Percentiles rank a stretch among this genome's conserved stretches.
phyloP scores from a whole-genome alignment of 1,284 basidiomycete species.

The Cryptococcus sp. region DNA sequence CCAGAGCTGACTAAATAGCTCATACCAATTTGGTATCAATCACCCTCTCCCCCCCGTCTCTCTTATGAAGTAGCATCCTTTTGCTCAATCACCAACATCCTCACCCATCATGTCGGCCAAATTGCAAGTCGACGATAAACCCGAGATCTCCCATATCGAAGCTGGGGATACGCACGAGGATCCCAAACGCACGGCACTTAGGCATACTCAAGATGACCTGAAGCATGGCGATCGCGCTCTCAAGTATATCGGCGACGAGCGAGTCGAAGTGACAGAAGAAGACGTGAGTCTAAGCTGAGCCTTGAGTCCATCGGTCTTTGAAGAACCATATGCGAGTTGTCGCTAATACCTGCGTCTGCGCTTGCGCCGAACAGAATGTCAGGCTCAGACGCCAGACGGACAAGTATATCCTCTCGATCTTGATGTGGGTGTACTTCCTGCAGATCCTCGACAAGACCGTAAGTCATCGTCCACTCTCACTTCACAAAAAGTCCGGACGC shows the following conservation, averaged over 20 bases:
- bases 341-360: not conserved
- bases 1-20: no score
- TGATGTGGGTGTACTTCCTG: slow-evolving; percentile 48
- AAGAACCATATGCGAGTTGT: not conserved
- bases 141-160: slow-evolving; percentile 21
- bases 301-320: not conserved
- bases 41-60: not conserved
- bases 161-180: slow-evolving; percentile 13
- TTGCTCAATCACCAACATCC: not conserved
- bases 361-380: slow-evolving; percentile 16
- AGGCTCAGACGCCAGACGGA: slow-evolving; percentile 35
- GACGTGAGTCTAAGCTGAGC: slow-evolving; percentile 22
- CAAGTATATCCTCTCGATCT: slow-evolving; percentile 34
- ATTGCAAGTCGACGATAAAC: slow-evolving; percentile 20
- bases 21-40: no score
- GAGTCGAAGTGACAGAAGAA: slow-evolving; percentile 30
- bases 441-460: slow-evolving; percentile 49
- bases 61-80: not conserved
- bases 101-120: slow-evolving; percentile 8
- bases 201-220: slow-evolving; percentile 13
- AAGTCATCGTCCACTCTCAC: slow-evolving; percentile 8
- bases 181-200: not conserved
- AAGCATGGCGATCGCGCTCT: slow-evolving; percentile 32
- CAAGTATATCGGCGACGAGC: slow-evolving; percentile 29
- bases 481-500: slow-evolving; percentile 9